Base-by-base conservation (phyloP, 495 filamentous ascomycete genomes). In the Penicillium turbatum region DNA sequence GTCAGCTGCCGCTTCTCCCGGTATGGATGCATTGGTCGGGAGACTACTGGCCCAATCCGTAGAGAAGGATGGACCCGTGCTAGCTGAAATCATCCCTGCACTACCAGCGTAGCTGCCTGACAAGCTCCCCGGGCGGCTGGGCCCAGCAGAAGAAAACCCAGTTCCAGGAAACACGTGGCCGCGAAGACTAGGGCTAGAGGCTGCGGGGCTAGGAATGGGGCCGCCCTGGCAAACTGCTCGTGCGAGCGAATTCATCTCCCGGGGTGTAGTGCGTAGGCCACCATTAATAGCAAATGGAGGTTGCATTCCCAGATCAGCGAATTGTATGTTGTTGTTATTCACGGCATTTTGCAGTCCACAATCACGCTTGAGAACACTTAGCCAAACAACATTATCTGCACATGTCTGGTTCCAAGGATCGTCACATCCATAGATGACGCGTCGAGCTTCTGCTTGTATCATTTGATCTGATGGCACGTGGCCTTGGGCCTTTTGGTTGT, bases 321-420 rank as follows among this genome's bases (percentile, higher is more conserved):
- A 66, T 34, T 71, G 67, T 13, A 72, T 62, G 10, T 62, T 62
- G 8, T 77, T 66, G 11, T 69, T 67, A 19, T 63, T 60, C 15
- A 63, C 65, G 17, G 64, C 53, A 7, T 54, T 47, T 12, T 69
- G 59, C 42, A 88, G 71, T 8, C 84, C 83, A 34, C 72, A 74
- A 55, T 84, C 79, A 4, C 82, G 81, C 64, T 89, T 89, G 62
- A 89, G 79, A 34, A 85, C 72, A 52, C 79, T 78, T 7, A 89
- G 71, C 82, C 84, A 86, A 1, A 77, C 64, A 3, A 72, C 69
- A 51, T 89, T 84, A 56, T 89, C 86, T 6, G 85, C 82, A 17
- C 80, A 83, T 0, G 85, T 88, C 64, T 87, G 85, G 51, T 88
- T 87, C 84, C 84, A 89, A 16, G 76, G 74, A 55, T 88, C 86